A percentile compares a stretch with the other conserved stretches of the same genome.
Evolutionary conservation across 495 filamentous ascomycete species (phyloP).

Genomic region (Penicillium verhagenii): DNA sequence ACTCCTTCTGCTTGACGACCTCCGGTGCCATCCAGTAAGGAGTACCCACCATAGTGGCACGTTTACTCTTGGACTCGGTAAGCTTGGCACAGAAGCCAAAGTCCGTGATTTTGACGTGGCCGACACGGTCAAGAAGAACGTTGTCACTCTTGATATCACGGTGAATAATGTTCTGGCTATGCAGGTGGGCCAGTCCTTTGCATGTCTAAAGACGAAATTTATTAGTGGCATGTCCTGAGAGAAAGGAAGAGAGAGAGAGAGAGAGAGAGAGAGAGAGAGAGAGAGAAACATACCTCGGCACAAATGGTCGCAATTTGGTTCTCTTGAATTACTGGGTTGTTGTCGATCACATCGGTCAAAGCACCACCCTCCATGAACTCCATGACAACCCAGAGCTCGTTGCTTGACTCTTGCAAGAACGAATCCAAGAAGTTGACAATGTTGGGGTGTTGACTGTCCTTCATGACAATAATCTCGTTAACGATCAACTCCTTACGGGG

Average conservation of each 20-base stretch:
- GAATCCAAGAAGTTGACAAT: constrained; percentile 99
- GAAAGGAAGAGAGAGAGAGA: not conserved
- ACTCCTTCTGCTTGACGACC: constrained; percentile 98
- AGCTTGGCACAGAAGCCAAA: constrained; percentile 99
- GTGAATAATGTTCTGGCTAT: constrained; percentile 95
- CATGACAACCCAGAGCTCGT: constrained; percentile 98
- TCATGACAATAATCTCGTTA: constrained; percentile 99
- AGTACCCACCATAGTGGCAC: constrained; percentile 98
- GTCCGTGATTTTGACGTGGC: constrained; percentile 98
- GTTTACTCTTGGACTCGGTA: constrained; percentile 93
- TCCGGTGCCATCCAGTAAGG: constrained; percentile 99
- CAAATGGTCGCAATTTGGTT: constrained; percentile 98
- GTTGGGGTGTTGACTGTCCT: constrained; percentile 94
- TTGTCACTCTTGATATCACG: constrained; percentile 99
- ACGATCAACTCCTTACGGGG: constrained; percentile 98
- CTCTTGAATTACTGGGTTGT: constrained; percentile 86
- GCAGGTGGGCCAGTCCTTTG: constrained; percentile 89
- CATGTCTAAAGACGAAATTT: constrained; percentile 64
- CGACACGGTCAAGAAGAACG: constrained; percentile 86
- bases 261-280: no score
- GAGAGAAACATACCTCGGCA: constrained; percentile 73
- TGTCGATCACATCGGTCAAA: constrained; percentile 97
- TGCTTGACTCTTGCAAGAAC: constrained; percentile 87
- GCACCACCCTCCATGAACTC: constrained; percentile 99
- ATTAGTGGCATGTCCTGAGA: not conserved